These are phyloP conservation scores for Macroventuria anomochaeta DNA, from an alignment of 2,329 filamentous ascomycete genomes.

Conservation along the genomic window DNA sequence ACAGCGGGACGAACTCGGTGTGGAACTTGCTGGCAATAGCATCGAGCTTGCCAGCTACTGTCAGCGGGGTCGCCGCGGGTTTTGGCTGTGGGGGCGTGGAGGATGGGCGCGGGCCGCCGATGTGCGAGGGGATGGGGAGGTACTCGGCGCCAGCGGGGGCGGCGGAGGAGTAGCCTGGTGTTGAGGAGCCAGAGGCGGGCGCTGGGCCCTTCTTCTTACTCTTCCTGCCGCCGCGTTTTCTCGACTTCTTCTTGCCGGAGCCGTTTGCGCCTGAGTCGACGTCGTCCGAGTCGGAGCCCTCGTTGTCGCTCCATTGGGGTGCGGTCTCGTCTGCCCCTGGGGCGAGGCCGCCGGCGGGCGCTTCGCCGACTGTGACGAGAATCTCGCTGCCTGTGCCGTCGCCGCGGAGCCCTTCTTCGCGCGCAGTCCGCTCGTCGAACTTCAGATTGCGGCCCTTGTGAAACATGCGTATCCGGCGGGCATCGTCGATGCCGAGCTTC, in stretches of 20 bases:
- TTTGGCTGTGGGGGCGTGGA: conserved; percentile 48
- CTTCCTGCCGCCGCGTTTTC: conserved; percentile 49
- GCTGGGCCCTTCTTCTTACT: conserved; percentile 55
- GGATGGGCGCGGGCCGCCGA: conserved; percentile 43
- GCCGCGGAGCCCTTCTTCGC: conserved; percentile 63
- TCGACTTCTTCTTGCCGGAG: conserved; percentile 42
- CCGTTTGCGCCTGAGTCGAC: conserved; percentile 37
- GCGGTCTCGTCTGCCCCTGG: conserved; percentile 46
- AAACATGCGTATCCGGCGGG: conserved; percentile 67
- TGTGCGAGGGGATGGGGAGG: conserved; percentile 47
- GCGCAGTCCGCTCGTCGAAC: conserved; percentile 64
- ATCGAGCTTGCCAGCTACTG: conserved; percentile 65
- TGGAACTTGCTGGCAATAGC: conserved; percentile 70
- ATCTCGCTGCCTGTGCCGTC: conserved; percentile 67
- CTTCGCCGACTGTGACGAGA: conserved; percentile 64
- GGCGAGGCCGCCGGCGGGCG: conserved; percentile 50
- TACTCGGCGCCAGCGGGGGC: conserved; percentile 45
- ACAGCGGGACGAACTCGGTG: conserved; percentile 69
- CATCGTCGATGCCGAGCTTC: conserved; percentile 67
- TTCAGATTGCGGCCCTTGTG: conserved; percentile 77
- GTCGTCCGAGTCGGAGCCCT: conserved; percentile 51
- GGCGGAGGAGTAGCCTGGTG: conserved; percentile 48
- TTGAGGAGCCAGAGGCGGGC: conserved; percentile 48
- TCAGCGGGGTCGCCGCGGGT: conserved; percentile 39
- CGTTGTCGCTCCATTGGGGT: conserved; percentile 41